Base-by-base conservation (phyloP, 1,284 basidiomycete species). In the Pseudozyma tsukubaensis region DNA sequence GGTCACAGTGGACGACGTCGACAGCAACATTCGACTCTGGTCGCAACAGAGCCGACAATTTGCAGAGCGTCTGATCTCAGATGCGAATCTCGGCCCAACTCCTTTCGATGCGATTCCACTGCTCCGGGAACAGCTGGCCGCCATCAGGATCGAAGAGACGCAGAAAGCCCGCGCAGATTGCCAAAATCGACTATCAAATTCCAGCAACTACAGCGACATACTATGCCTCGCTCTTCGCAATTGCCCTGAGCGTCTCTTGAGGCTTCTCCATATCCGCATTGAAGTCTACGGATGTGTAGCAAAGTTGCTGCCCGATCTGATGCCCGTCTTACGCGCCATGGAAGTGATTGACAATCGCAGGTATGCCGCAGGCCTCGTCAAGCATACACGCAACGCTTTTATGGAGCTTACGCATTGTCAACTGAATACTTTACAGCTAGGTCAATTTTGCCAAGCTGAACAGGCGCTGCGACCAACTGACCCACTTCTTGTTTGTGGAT, bases 21-120 rank as follows among this genome's bases (percentile, higher is more conserved):
- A 49, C 32, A 50, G 50, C 10, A 45, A 53, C 11, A 49, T 60
- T 19, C 59, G 45, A 24, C 10, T 60, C 7, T 60, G 59, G 50
- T 13, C 59, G 7, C 36, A 24, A 7, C 8, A 19, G 2, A 47
- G 24, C 19, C 48, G 18, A 13, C 9, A n/a, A 5, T 9, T 13
- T 14, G 44, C 36, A 11, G 50, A 48, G 18, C 36, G 51, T 13
- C 14, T 21, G 8, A 35, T 54, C 2, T 29, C 45, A 13, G 48
- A 42, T 16, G 43, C 45, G 10, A 52, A 54, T 14, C 34, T 48
- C 11, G 13, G 18, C 10, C n/a, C 4, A 0, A 12, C 16, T 18
- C 40, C 52, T 6, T 13, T 11, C 0, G 24, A 19, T 8, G 11
- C 24, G 2, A 16, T 55, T 14, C 4, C 21, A 19, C 0, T 6